Evolutionary conservation across 225 moss, liverwort and hornwort species (phyloP), one percentile per base, ranked within the genome.

Genomic region (Sphagnum contortum): DNA sequence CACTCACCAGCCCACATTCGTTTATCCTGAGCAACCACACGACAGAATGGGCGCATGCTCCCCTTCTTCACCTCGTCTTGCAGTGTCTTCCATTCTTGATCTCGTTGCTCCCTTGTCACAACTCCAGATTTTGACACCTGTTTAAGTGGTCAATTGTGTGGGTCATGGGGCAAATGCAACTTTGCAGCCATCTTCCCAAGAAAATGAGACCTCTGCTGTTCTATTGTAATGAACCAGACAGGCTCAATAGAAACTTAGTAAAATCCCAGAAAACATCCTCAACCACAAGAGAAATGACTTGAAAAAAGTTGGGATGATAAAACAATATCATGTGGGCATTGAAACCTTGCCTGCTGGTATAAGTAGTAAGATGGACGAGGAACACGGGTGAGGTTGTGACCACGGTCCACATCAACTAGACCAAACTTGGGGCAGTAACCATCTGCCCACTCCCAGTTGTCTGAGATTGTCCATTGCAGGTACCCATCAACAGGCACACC

Each of bases 371-470:
- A 93, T 62, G 98, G 89, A 9, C 98, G 93, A 49, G 75, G 87
- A 70, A 57, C 10, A 49, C 93, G 93, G 50, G 76, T 76, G 49
- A 98, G 64, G 68, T 91, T 79, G 57, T 77, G 45, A 44, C 79
- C 60, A 14, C 98, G 83, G 66, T 93, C 86, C 52, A 89, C 91
- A 64, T 64, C 71, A 61, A 91, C 89, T 57, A 98, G 75, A 51
- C 98, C 98, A 83, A 98, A 98, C 64, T 91, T 98, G 29, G 98
- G 98, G 67, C 98, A 93, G 73, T 98, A 98, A 5, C 98, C 98
- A 75, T 98, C 98, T 64, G 93, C 90, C 98, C 98, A 98, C 65
- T 98, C 98, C 98, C 98, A 98, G 65, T 98, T 98, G 74, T 98
- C 98, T 64, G 98, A 91, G 57, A 98, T 82, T 47, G 98, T 98